Percentiles rank a stretch among this genome's conserved stretches.
Evolutionary conservation across 2,329 filamentous ascomycete genomes (phyloP).

Genomic region (Hymenotorrendiella dingleyae): DNA sequence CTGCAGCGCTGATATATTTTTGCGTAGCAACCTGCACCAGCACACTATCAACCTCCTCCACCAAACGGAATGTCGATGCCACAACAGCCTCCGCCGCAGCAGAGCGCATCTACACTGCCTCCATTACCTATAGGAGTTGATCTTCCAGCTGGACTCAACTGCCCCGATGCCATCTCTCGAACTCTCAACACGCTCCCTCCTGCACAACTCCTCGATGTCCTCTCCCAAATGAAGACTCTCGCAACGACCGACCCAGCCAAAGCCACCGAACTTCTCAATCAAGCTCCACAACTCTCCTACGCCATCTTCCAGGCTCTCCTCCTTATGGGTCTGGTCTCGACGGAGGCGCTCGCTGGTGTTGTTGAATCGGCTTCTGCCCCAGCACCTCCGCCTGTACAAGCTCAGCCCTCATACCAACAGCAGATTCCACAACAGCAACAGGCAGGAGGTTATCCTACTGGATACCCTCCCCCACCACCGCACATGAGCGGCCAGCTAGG

Average conservation of each 20-base stretch:
- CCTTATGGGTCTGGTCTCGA: conserved; percentile 87
- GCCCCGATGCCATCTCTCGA: conserved; percentile 84
- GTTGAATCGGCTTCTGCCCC: conserved; percentile 51
- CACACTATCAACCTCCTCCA: conserved; percentile 30
- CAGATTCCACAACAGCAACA: conserved; percentile 9
- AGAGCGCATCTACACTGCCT: conserved; percentile 54
- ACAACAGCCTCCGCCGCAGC: conserved; percentile 28
- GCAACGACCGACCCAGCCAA: conserved; percentile 76
- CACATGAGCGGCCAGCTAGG: conserved; percentile 33
- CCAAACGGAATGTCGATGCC: conserved; percentile 33
- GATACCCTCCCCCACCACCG: conserved; percentile 34
- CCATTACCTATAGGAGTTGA: conserved; percentile 81
- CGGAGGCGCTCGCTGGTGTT: conserved; percentile 73
- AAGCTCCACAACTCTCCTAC: conserved; percentile 88
- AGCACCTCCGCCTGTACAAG: conserved; percentile 39
- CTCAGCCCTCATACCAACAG: conserved; percentile 8
- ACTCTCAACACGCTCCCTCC: conserved; percentile 83
- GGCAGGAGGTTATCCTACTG: conserved; percentile 31
- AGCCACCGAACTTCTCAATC: conserved; percentile 77
- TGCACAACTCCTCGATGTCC: conserved; percentile 84
- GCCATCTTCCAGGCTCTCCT: conserved; percentile 93
- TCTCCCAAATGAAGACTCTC: conserved; percentile 89
- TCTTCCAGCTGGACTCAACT: conserved; percentile 73
- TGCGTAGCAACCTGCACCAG: conserved; percentile 27
- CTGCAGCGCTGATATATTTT: too few species aligned